These are phyloP conservation scores for Vicia villosa DNA, from an alignment of 306 rosid species.

Conservation along the genomic window DNA sequence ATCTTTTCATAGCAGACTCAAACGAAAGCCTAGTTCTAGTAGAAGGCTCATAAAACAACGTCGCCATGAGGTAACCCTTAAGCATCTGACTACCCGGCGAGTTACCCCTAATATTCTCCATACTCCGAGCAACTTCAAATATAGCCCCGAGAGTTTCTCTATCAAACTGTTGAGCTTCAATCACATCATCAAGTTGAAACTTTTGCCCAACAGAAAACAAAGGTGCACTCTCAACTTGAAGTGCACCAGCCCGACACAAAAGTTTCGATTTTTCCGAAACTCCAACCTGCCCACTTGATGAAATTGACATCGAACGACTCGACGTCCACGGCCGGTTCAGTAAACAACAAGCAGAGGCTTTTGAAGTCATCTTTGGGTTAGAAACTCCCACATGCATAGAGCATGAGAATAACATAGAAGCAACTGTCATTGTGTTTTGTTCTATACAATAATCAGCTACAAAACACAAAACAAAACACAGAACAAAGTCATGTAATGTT, in stretches of 20 bases:
- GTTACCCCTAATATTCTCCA: conserved; percentile 73
- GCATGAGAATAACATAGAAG: conserved; percentile 53
- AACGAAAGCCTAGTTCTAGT: conserved; percentile 96
- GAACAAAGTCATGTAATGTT: neutral
- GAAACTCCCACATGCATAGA: conserved; percentile 48
- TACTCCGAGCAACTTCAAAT: conserved; percentile 76
- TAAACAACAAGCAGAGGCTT: conserved; percentile 31
- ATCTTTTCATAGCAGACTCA: conserved; percentile 94
- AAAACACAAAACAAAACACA: neutral
- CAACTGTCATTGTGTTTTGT: conserved; percentile 54
- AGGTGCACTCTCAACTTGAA: conserved; percentile 52
- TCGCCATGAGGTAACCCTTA: conserved; percentile 92
- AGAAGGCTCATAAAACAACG: conserved; percentile 92
- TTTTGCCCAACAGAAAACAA: conserved; percentile 56
- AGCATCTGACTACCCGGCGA: conserved; percentile 78
- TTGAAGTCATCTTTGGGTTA: conserved; percentile 37
- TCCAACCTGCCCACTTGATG: conserved; percentile 28
- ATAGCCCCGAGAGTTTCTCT: conserved; percentile 64
- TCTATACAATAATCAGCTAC: conserved; percentile 6
- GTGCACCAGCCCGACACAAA: conserved; percentile 39
- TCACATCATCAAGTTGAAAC: conserved; percentile 76
- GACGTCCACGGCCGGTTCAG: conserved; percentile 32
- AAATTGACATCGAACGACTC: conserved; percentile 16
- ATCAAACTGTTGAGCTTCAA: conserved; percentile 87
- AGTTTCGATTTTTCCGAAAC: conserved; percentile 33